phyloP scores from a whole-genome alignment of 208 protist genomes.

The Leishmania lainsoni region DNA sequence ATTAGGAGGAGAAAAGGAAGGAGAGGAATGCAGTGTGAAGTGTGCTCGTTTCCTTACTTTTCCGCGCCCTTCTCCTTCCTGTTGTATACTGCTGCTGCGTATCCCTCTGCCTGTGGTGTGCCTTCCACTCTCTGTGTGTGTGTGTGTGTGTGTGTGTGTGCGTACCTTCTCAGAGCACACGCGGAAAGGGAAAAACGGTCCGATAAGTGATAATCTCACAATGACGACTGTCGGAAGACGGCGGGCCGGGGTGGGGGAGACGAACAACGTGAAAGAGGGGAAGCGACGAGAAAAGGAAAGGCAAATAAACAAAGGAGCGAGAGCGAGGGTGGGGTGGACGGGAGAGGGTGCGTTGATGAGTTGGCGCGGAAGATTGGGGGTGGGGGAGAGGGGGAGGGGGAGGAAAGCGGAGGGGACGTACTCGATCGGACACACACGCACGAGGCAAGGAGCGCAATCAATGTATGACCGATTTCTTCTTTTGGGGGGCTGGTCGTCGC shows the following conservation, averaged over 20 bases:
- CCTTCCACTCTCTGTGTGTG: neutral
- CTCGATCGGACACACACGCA: neutral
- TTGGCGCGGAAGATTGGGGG: neutral
- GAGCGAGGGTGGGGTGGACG: neutral
- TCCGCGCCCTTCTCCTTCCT: neutral
- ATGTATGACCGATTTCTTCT: neutral
- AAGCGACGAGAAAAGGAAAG: too few species aligned
- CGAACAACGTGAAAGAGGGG: neutral
- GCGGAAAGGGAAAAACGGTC: neutral
- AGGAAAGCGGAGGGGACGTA: neutral
- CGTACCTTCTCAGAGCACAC: neutral
- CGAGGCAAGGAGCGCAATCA: constrained; percentile 1
- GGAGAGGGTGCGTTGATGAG: neutral
- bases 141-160: neutral
- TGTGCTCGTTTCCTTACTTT: neutral
- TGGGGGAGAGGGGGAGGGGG: neutral
- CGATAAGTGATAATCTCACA: neutral
- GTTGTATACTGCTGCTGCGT: neutral
- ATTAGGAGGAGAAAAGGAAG: neutral
- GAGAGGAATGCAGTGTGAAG: neutral
- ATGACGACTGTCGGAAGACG: neutral
- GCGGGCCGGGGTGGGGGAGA: neutral
- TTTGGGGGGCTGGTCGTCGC: neutral
- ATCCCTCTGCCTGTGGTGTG: neutral
- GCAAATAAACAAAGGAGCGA: neutral